Evolutionary conservation across 2,329 filamentous ascomycete genomes (phyloP).

Genomic region (Colletotrichum echinochloae): DNA sequence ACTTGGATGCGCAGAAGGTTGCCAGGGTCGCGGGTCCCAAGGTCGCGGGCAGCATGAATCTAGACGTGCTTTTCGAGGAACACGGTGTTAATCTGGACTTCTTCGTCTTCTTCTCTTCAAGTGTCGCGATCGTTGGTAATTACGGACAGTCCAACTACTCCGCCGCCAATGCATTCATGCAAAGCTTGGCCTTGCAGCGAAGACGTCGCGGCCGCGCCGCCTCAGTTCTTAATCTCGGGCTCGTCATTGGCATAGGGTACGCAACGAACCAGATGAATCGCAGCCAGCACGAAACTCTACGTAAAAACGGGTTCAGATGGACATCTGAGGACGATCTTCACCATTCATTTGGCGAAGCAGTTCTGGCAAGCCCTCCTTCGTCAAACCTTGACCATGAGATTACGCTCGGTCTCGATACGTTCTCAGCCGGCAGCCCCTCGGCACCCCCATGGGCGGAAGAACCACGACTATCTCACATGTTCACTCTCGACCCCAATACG

Average conservation of each 20-base stretch:
- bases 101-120: not conserved
- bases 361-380: not conserved
- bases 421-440: not conserved
- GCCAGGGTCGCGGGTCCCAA: slow-evolving; percentile 47
- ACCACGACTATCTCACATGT: not conserved
- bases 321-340: not conserved
- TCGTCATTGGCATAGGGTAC: not conserved
- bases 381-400: not conserved
- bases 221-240: not conserved
- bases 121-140: not conserved
- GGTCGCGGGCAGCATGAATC: slow-evolving; percentile 49
- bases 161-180: not conserved
- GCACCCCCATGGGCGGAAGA: not conserved
- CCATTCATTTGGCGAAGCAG: not conserved
- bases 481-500: not conserved
- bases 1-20: slow-evolving; percentile 47
- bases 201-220: not conserved
- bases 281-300: not conserved
- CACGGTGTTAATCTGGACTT: not conserved
- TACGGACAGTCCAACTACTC: not conserved
- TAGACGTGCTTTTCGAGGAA: slow-evolving; percentile 43
- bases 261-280: not conserved
- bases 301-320: not conserved
- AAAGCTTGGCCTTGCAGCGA: not conserved
- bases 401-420: not conserved